Percentiles rank a stretch among this genome's conserved stretches.
phyloP scores from a whole-genome alignment of 108 stramenopile species.

The Fistulifera solaris region DNA sequence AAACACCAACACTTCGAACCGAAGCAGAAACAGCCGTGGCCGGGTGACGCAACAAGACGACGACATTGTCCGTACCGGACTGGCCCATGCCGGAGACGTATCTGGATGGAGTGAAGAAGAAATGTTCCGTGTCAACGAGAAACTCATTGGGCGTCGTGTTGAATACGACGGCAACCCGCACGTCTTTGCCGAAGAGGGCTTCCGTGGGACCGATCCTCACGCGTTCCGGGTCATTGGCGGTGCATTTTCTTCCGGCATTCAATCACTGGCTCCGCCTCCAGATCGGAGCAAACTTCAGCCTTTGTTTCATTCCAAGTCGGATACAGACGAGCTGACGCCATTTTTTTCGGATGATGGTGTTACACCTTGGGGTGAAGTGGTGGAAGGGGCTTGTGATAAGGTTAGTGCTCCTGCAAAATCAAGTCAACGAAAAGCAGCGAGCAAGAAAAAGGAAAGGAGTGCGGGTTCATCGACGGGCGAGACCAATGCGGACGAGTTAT shows the following conservation, averaged over 20 bases:
- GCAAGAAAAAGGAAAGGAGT: constrained; percentile 5
- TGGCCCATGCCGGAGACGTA: constrained; percentile 42
- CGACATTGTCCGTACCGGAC: constrained; percentile 41
- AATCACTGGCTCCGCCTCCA: constrained; percentile 23
- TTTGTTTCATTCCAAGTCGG: constrained; percentile 9
- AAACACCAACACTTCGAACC: background rate
- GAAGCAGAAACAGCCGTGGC: constrained; percentile 2
- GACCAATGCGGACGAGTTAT: constrained; percentile 19
- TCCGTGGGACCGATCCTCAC: constrained; percentile 64
- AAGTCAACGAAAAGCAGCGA: background rate
- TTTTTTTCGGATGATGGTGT: constrained; percentile 71
- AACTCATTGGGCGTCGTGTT: constrained; percentile 51
- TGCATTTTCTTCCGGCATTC: constrained; percentile 21
- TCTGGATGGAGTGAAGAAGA: constrained; percentile 79
- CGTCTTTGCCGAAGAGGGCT: constrained; percentile 72
- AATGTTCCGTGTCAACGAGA: constrained; percentile 77
- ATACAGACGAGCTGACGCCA: constrained; percentile 30
- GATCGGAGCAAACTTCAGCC: constrained; percentile 23
- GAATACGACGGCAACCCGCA: constrained; percentile 86
- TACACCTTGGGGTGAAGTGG: constrained; percentile 74
- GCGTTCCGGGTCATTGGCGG: constrained; percentile 82
- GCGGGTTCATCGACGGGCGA: constrained; percentile 26
- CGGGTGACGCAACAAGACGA: constrained; percentile 26
- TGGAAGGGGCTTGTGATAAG: constrained; percentile 16
- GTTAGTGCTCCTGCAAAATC: background rate